A percentile compares a stretch with the other conserved stretches of the same genome.
These are phyloP conservation scores for Vaccinium myrtillus DNA, from an alignment of 148 eudicot genomes.

Conservation along the genomic window DNA sequence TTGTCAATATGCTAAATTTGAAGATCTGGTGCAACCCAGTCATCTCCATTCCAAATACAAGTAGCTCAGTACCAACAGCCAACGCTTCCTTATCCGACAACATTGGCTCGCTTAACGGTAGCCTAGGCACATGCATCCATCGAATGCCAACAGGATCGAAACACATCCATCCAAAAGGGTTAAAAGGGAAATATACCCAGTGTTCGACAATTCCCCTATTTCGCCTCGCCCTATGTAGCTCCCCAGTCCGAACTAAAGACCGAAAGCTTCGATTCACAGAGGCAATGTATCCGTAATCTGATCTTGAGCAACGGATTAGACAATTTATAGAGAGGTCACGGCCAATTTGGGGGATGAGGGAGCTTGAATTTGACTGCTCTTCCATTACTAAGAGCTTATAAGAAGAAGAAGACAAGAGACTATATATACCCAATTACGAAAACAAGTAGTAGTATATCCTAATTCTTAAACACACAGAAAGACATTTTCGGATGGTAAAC, in stretches of 20 bases:
- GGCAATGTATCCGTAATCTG: too few species aligned
- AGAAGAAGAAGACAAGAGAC: too few species aligned
- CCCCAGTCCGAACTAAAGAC: constrained; percentile 22
- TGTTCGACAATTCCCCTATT: constrained; percentile 23
- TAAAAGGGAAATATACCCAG: constrained; percentile 28
- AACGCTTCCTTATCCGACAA: constrained; percentile 25
- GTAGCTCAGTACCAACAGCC: constrained; percentile 31
- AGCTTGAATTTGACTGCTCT: too few species aligned
- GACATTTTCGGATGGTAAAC: too few species aligned
- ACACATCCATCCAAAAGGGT: constrained; percentile 21
- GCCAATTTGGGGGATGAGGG: too few species aligned
- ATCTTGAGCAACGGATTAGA: too few species aligned
- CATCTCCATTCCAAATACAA: constrained; percentile 25
- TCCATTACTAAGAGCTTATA: too few species aligned
- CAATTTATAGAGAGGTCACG: too few species aligned
- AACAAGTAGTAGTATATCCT: too few species aligned
- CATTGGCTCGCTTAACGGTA: constrained; percentile 15
- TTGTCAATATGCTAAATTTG: constrained; percentile 23
- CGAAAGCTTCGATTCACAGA: constrained; percentile 19
- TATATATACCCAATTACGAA: too few species aligned
- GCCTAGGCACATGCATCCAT: constrained; percentile 28
- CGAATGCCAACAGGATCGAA: constrained; percentile 21
- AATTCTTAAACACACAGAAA: too few species aligned
- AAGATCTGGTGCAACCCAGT: constrained; percentile 9
- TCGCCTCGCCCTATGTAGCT: constrained; percentile 25